These are phyloP conservation scores for Podaxis sp. DNA, from an alignment of 768 basidiomycete genomes.

Conservation along the genomic window DNA sequence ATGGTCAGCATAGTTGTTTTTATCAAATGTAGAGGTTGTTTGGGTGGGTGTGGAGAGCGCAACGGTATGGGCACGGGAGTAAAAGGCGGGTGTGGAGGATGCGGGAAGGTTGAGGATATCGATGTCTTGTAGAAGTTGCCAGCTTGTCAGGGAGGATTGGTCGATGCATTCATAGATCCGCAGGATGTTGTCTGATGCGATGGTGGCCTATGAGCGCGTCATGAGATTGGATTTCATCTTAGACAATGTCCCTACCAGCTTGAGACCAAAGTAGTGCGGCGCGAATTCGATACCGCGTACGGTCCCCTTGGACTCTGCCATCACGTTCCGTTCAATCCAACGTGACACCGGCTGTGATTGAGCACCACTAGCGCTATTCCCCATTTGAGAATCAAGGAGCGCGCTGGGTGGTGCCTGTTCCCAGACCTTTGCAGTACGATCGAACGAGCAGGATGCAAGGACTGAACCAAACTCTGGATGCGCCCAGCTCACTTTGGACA, in stretches of 20 bases:
- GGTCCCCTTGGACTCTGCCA: conserved; percentile 84
- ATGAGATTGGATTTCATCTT: neutral
- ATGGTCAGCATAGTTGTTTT: conserved; percentile 58
- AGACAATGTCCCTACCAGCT: conserved; percentile 56
- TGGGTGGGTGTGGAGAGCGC: conserved; percentile 75
- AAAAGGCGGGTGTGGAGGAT: conserved; percentile 35
- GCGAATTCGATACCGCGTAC: conserved; percentile 86
- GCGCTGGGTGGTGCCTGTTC: conserved; percentile 52
- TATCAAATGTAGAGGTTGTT: conserved; percentile 52
- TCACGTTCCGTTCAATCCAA: conserved; percentile 74
- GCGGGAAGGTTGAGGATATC: conserved; percentile 60
- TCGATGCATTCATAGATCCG: conserved; percentile 92
- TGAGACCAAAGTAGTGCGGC: conserved; percentile 84
- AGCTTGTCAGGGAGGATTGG: conserved; percentile 67
- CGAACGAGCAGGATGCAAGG: conserved; percentile 85
- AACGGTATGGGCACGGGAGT: conserved; percentile 46
- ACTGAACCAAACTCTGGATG: conserved; percentile 91
- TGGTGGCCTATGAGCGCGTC: conserved; percentile 64
- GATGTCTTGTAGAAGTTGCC: conserved; percentile 77
- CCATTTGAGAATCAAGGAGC: conserved; percentile 13
- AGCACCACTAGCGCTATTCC: neutral
- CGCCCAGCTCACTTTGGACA: conserved; percentile 84
- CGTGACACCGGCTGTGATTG: conserved; percentile 35
- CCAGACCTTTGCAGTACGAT: conserved; percentile 93
- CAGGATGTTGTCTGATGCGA: conserved; percentile 84